A percentile compares a stretch with the other conserved stretches of the same genome.
Evolutionary conservation across 2,329 filamentous ascomycete genomes (phyloP).

Genomic region (Plectosphaerella cucumerina): DNA sequence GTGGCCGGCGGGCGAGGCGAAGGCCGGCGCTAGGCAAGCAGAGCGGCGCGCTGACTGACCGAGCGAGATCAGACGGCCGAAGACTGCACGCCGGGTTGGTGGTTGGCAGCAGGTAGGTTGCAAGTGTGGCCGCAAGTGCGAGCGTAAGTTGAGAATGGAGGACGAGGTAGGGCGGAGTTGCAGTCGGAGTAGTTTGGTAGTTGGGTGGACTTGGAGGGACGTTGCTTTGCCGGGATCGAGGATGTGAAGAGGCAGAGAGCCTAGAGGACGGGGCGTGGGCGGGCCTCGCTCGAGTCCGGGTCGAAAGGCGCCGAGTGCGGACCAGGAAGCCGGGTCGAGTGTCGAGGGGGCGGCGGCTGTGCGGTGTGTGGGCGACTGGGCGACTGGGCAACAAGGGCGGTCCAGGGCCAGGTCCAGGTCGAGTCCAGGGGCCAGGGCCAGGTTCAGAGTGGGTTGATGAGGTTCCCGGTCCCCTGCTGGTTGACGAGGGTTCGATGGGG

Average conservation of each 20-base stretch:
- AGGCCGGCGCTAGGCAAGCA: background rate
- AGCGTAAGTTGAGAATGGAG: too few species aligned
- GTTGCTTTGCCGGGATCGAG: background rate
- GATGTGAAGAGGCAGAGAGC: background rate
- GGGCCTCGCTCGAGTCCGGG: background rate
- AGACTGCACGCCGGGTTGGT: background rate
- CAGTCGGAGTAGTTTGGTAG: background rate
- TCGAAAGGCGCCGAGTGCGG: background rate
- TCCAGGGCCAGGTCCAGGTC: background rate
- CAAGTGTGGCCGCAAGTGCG: too few species aligned
- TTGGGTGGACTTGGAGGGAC: background rate
- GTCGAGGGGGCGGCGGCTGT: background rate
- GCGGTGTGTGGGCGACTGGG: background rate
- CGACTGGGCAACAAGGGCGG: background rate
- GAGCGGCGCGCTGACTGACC: background rate
- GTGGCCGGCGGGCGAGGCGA: background rate
- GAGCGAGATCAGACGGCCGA: background rate
- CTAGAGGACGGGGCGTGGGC: background rate
- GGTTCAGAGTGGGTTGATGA: background rate
- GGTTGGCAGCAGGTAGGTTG: background rate
- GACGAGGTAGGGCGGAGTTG: background rate
- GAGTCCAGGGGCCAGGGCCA: background rate
- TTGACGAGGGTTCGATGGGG: too few species aligned
- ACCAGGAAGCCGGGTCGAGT: background rate
- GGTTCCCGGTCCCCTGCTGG: too few species aligned